Base-by-base conservation (phyloP, 306 rosid genomes). In the Biancaea sappan region DNA sequence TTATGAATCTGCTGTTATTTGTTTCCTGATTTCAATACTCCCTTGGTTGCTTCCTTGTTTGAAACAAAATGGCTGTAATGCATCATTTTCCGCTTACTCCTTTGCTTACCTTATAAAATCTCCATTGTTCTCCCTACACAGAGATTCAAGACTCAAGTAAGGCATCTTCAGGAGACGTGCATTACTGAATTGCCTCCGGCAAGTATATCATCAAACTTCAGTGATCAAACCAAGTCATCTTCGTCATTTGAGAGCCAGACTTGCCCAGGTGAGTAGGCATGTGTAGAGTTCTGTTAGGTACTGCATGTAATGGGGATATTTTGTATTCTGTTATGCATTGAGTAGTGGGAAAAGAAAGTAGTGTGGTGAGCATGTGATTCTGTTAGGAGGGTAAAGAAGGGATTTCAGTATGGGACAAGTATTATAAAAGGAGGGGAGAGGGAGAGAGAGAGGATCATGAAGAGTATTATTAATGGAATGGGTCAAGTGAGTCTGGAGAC, bases 201-300 rank as follows among this genome's bases (percentile, higher is more conserved):
- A 15, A 11, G 4, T 44, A 15, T 34, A 46, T 14, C 69, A 68
- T 32, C 53, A 15, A 43, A 31, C 74, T 41, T n/a, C 29, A 43
- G 16, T 9, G 50, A 12, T 2, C 15, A 31, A 19, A 57, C 52
- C 46, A 1, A 58, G n/a, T 58, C 48, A 53, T 31, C 75, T 8
- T 29, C 58, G 2, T 9, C 29, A n/a, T 22, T 46, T 16, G 9
- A 18, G 28, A 68, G 74, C 40, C 60, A 34, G 53, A 31, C 40
- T 57, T 24, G 24, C 69, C 75, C 1, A 56, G 24, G 75, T 53
- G 61, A 76, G 51, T 58, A 31, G 21, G 34, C 59, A 76, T 54
- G 4, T 74, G 64, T 18, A 29, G 21, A 4, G 34, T 58, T 28
- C 38, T 60, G 38, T 40, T 28, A 44, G 4, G 40, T 14, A 37